These are phyloP conservation scores for Liriodendron chinense DNA, from an alignment of 164 flowering plant species.

Conservation along the genomic window DNA sequence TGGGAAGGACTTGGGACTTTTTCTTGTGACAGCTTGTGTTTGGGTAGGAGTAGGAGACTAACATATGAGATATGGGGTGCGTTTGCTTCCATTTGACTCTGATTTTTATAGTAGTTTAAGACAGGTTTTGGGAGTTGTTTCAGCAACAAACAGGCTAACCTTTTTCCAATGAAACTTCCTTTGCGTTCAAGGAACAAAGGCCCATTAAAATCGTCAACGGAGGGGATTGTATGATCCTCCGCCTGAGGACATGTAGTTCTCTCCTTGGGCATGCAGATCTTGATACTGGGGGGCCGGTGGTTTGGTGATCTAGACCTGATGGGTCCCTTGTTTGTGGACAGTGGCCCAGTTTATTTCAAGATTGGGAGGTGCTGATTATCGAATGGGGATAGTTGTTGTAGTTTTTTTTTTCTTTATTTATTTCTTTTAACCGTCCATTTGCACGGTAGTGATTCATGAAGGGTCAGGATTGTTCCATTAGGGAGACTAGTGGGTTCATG, in stretches of 20 bases:
- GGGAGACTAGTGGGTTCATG: too few species aligned
- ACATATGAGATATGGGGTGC: not conserved
- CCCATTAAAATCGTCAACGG: conserved; percentile 10
- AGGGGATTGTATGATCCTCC: not conserved
- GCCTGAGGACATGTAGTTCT: not conserved
- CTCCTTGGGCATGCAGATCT: not conserved
- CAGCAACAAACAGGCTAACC: conserved; percentile 22
- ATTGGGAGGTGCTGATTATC: too few species aligned
- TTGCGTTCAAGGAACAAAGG: conserved; percentile 18
- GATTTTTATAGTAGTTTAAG: conserved; percentile 25
- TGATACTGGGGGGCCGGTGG: not conserved
- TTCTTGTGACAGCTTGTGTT: not conserved
- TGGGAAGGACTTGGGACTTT: conserved; percentile 17
- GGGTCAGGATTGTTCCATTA: too few species aligned
- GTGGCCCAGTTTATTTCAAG: too few species aligned
- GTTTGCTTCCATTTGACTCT: conserved; percentile 29
- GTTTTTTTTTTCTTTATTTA: too few species aligned
- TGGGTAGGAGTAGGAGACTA: not conserved
- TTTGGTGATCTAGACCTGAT: not conserved
- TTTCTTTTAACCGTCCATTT: too few species aligned
- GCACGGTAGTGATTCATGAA: too few species aligned
- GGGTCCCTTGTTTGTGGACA: not conserved
- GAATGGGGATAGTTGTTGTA: too few species aligned
- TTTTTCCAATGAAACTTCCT: conserved; percentile 36
- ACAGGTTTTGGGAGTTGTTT: conserved; percentile 7